phyloP scores from a whole-genome alignment of 345 rosid species.

The Syzygium grande region DNA sequence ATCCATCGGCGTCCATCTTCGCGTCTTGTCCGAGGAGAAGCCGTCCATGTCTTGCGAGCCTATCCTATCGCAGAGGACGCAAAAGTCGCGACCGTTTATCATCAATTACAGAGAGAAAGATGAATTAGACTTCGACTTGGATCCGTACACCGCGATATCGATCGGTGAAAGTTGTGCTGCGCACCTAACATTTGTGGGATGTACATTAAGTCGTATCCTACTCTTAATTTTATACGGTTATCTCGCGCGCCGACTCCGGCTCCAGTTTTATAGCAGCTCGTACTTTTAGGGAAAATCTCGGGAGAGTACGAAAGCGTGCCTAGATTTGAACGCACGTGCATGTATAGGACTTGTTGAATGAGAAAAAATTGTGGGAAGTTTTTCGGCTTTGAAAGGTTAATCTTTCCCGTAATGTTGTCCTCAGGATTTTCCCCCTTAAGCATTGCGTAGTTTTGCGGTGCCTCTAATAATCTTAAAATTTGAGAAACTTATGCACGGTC shows the following conservation, averaged over 20 bases:
- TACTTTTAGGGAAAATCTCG: fast-evolving
- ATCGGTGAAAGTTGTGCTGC: not conserved
- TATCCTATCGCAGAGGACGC: not conserved
- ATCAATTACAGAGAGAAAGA: not conserved
- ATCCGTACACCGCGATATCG: fast-evolving
- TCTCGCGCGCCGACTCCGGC: not conserved
- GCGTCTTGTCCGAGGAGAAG: not conserved
- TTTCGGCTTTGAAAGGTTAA: not conserved
- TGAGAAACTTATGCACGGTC: not conserved
- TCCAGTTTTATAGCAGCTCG: not conserved
- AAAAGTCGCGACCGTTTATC: not conserved
- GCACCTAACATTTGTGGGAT: not conserved
- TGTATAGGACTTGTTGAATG: not conserved
- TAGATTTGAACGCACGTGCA: fast-evolving
- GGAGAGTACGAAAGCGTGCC: not conserved
- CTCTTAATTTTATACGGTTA: not conserved
- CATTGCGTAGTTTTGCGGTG: not conserved
- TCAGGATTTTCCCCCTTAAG: not conserved
- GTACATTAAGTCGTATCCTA: not conserved
- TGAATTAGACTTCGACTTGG: not conserved
- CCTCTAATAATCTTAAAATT: not conserved
- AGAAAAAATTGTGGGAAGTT: not conserved
- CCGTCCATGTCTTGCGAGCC: not conserved
- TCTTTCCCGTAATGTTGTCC: not conserved
- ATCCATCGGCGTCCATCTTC: not conserved